These are phyloP conservation scores for Mycena chlorophos DNA, from an alignment of 768 basidiomycete genomes.

Conservation along the genomic window DNA sequence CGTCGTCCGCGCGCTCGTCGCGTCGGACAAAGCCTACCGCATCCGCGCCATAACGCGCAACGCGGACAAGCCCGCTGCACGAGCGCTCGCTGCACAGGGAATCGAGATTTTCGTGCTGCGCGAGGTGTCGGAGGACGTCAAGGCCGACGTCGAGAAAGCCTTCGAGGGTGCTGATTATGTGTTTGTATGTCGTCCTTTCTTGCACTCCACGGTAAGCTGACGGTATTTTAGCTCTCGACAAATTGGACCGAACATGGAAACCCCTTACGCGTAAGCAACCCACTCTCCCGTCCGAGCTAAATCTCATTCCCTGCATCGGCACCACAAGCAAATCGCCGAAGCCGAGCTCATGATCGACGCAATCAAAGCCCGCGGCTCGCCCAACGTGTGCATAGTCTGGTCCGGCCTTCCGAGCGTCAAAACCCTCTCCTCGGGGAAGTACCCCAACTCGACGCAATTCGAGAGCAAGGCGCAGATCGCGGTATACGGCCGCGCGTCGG, in stretches of 20 bases:
- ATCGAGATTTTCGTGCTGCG: constrained; percentile 6
- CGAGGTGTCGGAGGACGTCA: neutral
- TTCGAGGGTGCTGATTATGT: constrained; percentile 4
- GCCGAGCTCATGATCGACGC: constrained; percentile 13
- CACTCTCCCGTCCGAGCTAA: neutral
- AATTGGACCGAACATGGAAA: constrained; percentile 12
- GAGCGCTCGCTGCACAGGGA: constrained; percentile 1
- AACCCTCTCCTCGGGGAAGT: constrained; percentile 6
- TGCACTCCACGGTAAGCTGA: no score
- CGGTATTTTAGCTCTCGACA: constrained; percentile 13
- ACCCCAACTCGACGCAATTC: constrained; percentile 2
- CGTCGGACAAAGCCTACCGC: constrained; percentile 8
- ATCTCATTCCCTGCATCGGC: no score
- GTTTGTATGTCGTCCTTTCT: constrained; percentile 4
- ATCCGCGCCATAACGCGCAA: constrained; percentile 13
- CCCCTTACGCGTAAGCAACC: constrained; percentile 1
- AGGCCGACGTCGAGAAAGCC: neutral
- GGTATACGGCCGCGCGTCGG: constrained; percentile 6
- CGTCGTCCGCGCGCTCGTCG: constrained; percentile 5
- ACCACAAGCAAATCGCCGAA: constrained; percentile 11
- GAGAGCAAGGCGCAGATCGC: constrained; percentile 10
- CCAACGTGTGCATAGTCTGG: constrained; percentile 10
- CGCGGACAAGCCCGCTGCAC: constrained; percentile 6
- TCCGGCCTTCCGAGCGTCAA: constrained; percentile 2
- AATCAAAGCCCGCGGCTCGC: constrained; percentile 4